Conservation (phyloP, 768 basidiomycete species). For the Sporobolomyces roseus region DNA sequence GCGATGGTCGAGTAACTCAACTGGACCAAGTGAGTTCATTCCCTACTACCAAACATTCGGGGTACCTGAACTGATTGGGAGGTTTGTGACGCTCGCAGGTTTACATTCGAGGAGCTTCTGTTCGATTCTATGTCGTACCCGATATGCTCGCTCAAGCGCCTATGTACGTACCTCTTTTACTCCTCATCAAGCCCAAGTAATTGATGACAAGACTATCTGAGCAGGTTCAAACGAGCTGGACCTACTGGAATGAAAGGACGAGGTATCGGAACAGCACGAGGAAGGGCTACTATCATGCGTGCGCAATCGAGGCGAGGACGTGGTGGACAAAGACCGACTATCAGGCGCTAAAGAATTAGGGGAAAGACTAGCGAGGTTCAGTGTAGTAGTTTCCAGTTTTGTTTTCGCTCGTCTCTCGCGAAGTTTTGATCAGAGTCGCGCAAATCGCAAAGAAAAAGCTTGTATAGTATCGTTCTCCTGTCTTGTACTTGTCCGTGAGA, state of each 20-base stretch:
- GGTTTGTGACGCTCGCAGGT: conserved; percentile 28
- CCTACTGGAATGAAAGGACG: conserved; percentile 98
- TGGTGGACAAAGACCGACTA: conserved; percentile 19
- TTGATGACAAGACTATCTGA: background rate
- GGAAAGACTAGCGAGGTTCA: background rate
- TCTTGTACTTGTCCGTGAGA: no score
- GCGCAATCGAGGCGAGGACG: conserved; percentile 48
- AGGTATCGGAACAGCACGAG: conserved; percentile 98
- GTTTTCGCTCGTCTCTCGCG: no score
- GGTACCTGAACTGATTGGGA: background rate
- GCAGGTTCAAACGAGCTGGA: conserved; percentile 90
- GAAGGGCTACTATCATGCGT: conserved; percentile 96
- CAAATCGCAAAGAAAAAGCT: no score
- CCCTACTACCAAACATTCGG: no score
- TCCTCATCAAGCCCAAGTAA: conserved; percentile 3
- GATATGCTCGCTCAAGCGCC: conserved; percentile 99
- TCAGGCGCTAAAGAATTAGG: conserved; percentile 19
- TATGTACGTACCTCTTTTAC: conserved; percentile 59
- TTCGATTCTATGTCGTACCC: conserved; percentile 97
- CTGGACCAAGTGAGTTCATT: conserved; percentile 72
- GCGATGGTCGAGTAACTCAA: conserved; percentile 97
- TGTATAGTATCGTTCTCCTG: background rate
- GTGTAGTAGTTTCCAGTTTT: background rate
- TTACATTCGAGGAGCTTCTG: conserved; percentile 96
- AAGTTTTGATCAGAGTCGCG: no score